A percentile compares a stretch with the other conserved stretches of the same genome.
phyloP scores from a whole-genome alignment of 306 rosid genomes.

The Vigna angularis region DNA sequence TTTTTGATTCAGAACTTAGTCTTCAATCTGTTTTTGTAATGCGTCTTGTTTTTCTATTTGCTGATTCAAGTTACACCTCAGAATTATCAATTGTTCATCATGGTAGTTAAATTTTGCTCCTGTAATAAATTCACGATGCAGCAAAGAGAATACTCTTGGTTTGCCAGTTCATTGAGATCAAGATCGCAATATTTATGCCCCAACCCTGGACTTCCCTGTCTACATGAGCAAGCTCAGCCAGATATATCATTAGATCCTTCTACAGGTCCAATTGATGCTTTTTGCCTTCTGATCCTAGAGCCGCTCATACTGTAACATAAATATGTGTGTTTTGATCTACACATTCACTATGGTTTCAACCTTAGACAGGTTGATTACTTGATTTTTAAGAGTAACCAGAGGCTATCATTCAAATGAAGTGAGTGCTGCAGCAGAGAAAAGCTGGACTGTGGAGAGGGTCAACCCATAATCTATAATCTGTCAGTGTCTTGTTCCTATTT shows the following conservation, averaged over 20 bases:
- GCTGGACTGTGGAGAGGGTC: constrained; percentile 75
- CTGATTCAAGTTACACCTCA: no score
- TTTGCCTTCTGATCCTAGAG: constrained; percentile 75
- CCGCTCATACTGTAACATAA: constrained; percentile 53
- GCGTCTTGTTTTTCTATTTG: no score
- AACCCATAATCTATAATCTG: constrained; percentile 52
- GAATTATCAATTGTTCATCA: no score
- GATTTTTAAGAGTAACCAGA: constrained; percentile 80
- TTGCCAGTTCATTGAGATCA: constrained; percentile 69
- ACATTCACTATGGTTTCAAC: constrained; percentile 35
- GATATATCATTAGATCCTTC: constrained; percentile 62
- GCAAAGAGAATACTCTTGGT: constrained; percentile 89
- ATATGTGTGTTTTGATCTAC: constrained; percentile 14
- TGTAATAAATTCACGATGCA: constrained; percentile 50
- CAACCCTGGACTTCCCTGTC: constrained; percentile 71
- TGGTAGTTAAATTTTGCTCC: no score
- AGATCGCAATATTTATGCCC: constrained; percentile 77
- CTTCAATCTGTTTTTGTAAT: no score
- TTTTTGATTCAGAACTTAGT: no score
- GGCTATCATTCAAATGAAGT: constrained; percentile 60
- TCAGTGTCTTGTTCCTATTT: constrained; percentile 35
- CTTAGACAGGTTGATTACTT: constrained; percentile 82
- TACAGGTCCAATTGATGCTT: constrained; percentile 75
- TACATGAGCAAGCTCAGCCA: constrained; percentile 54
- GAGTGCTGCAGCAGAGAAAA: constrained; percentile 56